Evolutionary conservation across 768 basidiomycete genomes (phyloP).

Genomic region (Galerina sulciceps): DNA sequence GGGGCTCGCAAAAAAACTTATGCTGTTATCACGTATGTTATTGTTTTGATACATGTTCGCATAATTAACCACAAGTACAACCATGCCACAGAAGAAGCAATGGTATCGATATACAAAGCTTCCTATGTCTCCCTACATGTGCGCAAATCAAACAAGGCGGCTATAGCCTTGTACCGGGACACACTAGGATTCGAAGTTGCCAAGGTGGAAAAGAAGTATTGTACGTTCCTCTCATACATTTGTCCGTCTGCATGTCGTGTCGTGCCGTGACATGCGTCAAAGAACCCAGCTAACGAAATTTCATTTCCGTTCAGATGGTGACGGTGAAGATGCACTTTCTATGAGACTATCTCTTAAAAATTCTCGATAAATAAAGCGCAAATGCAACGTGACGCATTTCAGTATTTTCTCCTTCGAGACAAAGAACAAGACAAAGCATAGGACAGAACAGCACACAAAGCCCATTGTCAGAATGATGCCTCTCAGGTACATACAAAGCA

Average conservation of each 20-base stretch:
- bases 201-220: constrained; percentile 88
- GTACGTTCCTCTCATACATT: constrained; percentile 49
- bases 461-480: too few relatives aligned
- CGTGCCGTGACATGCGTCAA: too few relatives aligned
- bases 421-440: too few relatives aligned
- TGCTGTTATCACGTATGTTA: constrained; percentile 87
- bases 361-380: neutral
- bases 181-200: constrained; percentile 89
- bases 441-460: too few relatives aligned
- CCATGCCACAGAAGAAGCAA: constrained; percentile 74
- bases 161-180: constrained; percentile 86
- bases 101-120: constrained; percentile 87
- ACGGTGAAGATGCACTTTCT: constrained; percentile 86
- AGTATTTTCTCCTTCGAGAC: too few relatives aligned
- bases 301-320: constrained; percentile 61
- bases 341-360: constrained; percentile 59
- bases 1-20: constrained; percentile 91
- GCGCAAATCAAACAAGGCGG: constrained; percentile 92
- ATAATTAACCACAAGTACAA: neutral
- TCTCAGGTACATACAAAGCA: too few relatives aligned
- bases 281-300: neutral
- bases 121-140: constrained; percentile 89
- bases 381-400: too few relatives aligned
- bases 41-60: neutral
- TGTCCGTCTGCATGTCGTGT: too few relatives aligned